These are phyloP conservation scores for Daedaleopsis sinensis DNA, from an alignment of 768 basidiomycete species.

Conservation along the genomic window DNA sequence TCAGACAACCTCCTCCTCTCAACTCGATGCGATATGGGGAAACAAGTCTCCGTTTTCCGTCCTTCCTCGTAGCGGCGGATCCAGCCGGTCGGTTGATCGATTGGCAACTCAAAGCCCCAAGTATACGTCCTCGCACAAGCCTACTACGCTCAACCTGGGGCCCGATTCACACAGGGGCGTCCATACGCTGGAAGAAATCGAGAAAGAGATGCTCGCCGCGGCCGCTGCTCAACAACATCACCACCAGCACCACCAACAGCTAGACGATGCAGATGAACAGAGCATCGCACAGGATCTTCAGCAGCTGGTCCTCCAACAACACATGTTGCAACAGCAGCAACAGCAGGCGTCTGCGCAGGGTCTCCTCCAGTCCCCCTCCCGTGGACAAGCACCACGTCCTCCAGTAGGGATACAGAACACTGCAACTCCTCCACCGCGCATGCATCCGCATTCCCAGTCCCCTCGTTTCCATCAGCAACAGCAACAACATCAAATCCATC, in stretches of 20 bases:
- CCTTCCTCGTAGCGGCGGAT: conserved; percentile 58
- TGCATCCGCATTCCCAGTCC: conserved; percentile 75
- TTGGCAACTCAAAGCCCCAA: conserved; percentile 21
- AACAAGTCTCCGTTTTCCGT: conserved; percentile 78
- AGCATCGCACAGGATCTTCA: conserved; percentile 38
- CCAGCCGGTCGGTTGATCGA: conserved; percentile 42
- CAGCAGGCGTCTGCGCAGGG: background rate
- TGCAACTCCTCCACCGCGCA: conserved; percentile 71
- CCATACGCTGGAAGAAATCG: conserved; percentile 80
- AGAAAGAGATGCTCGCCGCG: conserved; percentile 77
- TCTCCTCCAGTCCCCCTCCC: conserved; percentile 10
- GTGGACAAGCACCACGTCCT: conserved; percentile 13
- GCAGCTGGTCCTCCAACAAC: conserved; percentile 43
- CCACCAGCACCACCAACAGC: conserved; percentile 41
- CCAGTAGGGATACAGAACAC: conserved; percentile 34
- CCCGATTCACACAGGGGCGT: conserved; percentile 30
- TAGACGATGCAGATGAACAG: conserved; percentile 32
- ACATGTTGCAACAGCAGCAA: conserved; percentile 36
- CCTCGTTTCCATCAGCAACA: conserved; percentile 82
- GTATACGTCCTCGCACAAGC: conserved; percentile 11
- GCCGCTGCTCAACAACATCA: conserved; percentile 38
- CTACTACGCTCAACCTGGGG: conserved; percentile 23
- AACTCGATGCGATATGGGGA: conserved; percentile 79
- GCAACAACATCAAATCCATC: conserved; percentile 63
- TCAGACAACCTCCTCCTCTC: conserved; percentile 33